Evolutionary conservation across 495 filamentous ascomycete genomes (phyloP).

Genomic region (Talaromyces thailandensis): DNA sequence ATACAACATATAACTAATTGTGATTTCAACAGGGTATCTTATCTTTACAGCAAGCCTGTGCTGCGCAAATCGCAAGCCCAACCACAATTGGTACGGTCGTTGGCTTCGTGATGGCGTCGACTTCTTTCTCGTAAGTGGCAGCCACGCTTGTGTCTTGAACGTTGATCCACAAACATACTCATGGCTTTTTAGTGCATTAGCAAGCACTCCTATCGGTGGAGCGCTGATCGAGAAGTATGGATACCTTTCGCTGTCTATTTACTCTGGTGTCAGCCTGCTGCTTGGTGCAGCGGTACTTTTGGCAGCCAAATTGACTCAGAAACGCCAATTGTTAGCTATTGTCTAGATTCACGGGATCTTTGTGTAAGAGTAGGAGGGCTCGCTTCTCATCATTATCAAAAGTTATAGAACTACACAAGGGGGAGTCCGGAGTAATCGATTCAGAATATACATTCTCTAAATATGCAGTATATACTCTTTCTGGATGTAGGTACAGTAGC

Average conservation of each 20-base stretch:
- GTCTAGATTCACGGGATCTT: conserved; percentile 9
- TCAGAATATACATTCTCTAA: background rate
- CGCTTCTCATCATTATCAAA: background rate
- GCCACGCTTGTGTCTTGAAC: background rate
- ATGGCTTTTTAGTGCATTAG: conserved; percentile 22
- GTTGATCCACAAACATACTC: background rate
- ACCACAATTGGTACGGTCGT: conserved; percentile 23
- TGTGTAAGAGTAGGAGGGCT: background rate
- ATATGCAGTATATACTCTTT: background rate
- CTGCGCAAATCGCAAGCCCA: conserved; percentile 23
- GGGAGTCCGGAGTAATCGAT: background rate
- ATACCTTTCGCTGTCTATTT: conserved; percentile 27
- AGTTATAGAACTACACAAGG: background rate
- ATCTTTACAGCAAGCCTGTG: conserved; percentile 33
- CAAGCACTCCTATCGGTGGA: conserved; percentile 27
- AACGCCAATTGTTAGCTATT: conserved; percentile 11
- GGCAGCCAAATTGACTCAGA: conserved; percentile 18
- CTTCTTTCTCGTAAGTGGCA: conserved; percentile 24
- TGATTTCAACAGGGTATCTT: conserved; percentile 23
- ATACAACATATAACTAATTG: background rate
- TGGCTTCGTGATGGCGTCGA: conserved; percentile 22
- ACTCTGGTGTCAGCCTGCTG: conserved; percentile 22
- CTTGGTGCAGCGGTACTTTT: conserved; percentile 20
- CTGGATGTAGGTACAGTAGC: background rate
- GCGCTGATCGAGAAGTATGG: conserved; percentile 22